Evolutionary conservation across 208 protist species (phyloP), one percentile per base, ranked within the genome.

Genomic region (Herpetomonas muscarum): DNA sequence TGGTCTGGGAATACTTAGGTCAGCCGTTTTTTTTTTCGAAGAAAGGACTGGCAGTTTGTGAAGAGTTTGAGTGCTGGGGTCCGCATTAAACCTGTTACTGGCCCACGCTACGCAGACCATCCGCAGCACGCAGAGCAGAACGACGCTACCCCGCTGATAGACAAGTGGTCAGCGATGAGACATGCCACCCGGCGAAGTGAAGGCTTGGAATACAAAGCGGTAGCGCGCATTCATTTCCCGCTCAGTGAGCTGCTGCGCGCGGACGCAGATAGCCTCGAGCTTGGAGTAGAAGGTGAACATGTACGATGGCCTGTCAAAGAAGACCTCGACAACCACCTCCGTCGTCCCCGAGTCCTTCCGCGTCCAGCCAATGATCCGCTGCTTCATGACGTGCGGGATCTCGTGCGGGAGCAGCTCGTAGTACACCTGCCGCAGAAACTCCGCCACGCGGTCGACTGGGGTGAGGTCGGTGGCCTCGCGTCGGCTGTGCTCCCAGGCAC

Each of bases 261-360:
- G 72, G 26, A 85, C 61, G 37, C 80, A 92, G 19, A 95, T 69
- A 15, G 85, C 83, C 81, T 95, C 85, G 42, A 95, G 58, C 54
- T 91, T 89, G 10, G 74, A 19, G 70, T 95, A 92, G 47, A 95
- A 95, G n/a, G 78, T 91, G 60, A 92, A 92, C 79, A 95, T 86
- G 70, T 92, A 95, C 37, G 85, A 80, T 12, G 88, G 88, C 12
- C 88, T 70, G 36, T 91, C 85, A 57, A 92, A 90, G 56, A 92
- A 95, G 12, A 91, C 81, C 63, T 95, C 85, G n/a, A 87, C 87
- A n/a, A 92, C 77, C 28, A 92, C 88, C 67, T 95, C 85, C 25
- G 78, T 87, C 42, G 70, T 90, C 17, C 81, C 80, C 12, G 81
- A 84, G 32, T 85, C 82, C 56, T 91, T 90, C 7, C 66, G 67